phyloP scores from a whole-genome alignment of 345 rosid species.

The Noccaea bulbosa region DNA sequence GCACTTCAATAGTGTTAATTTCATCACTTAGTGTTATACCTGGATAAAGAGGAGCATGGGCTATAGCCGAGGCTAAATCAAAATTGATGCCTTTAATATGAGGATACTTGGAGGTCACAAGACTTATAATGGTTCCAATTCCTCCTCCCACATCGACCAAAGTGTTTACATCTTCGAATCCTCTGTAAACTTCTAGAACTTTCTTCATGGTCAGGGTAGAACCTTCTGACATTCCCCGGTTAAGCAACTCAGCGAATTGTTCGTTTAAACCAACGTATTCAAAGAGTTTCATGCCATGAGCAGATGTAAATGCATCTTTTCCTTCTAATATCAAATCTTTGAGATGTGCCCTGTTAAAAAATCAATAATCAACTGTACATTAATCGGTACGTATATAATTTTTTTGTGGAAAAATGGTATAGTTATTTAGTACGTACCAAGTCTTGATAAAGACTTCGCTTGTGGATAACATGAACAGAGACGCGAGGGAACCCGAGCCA shows the following conservation, averaged over 20 bases:
- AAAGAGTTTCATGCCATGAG: slow-evolving; percentile 55
- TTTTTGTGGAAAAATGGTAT: too few relatives aligned
- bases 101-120: neutral
- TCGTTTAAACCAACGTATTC: slow-evolving; percentile 50
- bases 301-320: slow-evolving; percentile 59
- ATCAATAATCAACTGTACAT: neutral
- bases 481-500: slow-evolving; percentile 28
- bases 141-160: slow-evolving; percentile 76
- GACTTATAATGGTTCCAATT: slow-evolving; percentile 47
- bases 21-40: neutral
- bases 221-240: slow-evolving; percentile 51
- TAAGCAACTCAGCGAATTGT: slow-evolving; percentile 50
- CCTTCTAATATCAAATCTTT: slow-evolving; percentile 58
- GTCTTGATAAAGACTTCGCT: slow-evolving; percentile 26
- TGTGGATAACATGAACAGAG: slow-evolving; percentile 10
- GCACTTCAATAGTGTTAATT: too few relatives aligned
- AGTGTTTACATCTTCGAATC: slow-evolving; percentile 52
- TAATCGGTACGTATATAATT: neutral
- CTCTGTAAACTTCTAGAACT: slow-evolving; percentile 53
- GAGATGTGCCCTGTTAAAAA: slow-evolving; percentile 39
- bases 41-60: slow-evolving; percentile 37
- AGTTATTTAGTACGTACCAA: slow-evolving; percentile 24
- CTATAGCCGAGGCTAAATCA: too few relatives aligned
- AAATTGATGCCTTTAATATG: too few relatives aligned
- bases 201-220: slow-evolving; percentile 50